These are phyloP conservation scores for Homolaphlyctis polyrhiza DNA, from an alignment of 371 early-diverging fungal species.

Conservation along the genomic window DNA sequence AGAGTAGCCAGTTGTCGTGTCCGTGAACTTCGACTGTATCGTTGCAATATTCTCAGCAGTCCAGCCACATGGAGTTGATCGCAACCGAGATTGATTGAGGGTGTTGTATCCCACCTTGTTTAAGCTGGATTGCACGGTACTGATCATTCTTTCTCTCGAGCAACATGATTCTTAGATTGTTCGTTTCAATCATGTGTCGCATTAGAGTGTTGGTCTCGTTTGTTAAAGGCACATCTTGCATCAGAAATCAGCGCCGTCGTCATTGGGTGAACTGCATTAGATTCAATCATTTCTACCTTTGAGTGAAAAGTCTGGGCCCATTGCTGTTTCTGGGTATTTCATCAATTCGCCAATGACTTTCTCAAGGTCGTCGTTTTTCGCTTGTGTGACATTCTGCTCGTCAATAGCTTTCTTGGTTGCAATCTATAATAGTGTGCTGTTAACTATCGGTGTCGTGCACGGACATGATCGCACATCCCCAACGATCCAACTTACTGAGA, in stretches of 20 bases:
- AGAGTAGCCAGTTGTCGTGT: conserved; percentile 3
- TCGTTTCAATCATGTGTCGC: conserved; percentile 11
- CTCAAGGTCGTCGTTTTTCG: conserved; percentile 7
- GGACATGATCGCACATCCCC: background rate
- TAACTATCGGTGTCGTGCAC: background rate
- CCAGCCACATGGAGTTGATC: background rate
- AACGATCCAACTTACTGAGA: background rate
- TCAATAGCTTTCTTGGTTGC: background rate
- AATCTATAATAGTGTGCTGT: background rate
- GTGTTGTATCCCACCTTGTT: conserved; percentile 2
- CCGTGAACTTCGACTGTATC: conserved; percentile 2
- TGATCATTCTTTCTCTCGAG: conserved; percentile 9
- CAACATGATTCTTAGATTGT: conserved; percentile 14
- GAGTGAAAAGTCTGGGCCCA: conserved; percentile 7
- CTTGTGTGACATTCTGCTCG: background rate
- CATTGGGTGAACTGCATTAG: no score
- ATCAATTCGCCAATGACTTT: conserved; percentile 8
- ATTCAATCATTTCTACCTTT: background rate
- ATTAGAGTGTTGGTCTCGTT: conserved; percentile 6
- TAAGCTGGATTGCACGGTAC: conserved; percentile 7
- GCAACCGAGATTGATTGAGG: background rate
- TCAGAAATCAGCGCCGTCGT: background rate
- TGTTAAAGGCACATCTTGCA: conserved; percentile 1
- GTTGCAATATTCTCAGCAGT: background rate
- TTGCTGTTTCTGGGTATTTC: conserved; percentile 7